phyloP scores from a whole-genome alignment of 345 rosid genomes.

The Turritis glabra region DNA sequence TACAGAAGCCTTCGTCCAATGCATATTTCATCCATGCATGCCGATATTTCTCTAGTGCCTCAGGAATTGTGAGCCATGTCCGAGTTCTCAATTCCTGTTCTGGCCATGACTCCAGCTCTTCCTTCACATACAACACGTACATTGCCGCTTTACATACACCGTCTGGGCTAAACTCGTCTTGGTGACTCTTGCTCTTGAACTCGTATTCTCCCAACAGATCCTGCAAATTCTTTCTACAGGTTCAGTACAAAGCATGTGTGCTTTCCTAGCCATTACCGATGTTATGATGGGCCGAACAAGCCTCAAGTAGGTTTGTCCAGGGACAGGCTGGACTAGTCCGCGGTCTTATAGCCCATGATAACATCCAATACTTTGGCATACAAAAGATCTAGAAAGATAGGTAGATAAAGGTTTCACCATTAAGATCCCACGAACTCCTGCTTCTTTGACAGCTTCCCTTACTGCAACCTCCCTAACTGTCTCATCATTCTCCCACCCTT shows the following conservation, averaged over 20 bases:
- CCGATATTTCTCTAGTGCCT: constrained; percentile 62
- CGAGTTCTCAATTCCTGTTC: constrained; percentile 65
- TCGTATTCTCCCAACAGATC: constrained; percentile 64
- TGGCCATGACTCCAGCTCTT: constrained; percentile 76
- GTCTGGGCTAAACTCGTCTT: constrained; percentile 82
- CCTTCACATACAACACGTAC: constrained; percentile 70
- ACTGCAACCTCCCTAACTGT: constrained; percentile 67
- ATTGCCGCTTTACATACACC: constrained; percentile 82
- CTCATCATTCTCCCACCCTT: constrained; percentile 81
- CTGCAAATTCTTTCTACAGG: constrained; percentile 34
- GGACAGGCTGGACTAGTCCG: not conserved
- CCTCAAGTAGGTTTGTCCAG: not conserved
- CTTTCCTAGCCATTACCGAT: not conserved
- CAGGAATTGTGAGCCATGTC: constrained; percentile 63
- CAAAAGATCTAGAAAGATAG: not conserved
- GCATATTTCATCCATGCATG: constrained; percentile 87
- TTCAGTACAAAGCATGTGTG: not conserved
- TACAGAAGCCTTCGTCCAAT: constrained; percentile 54
- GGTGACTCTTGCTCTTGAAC: constrained; percentile 80
- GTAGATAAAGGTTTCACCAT: constrained; percentile 42
- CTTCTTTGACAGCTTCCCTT: constrained; percentile 77
- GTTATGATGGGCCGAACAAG: not conserved
- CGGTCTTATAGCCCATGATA: not conserved
- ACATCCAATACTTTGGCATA: not conserved
- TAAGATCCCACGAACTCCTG: constrained; percentile 68